Evolutionary conservation across 2,329 filamentous ascomycete genomes (phyloP).

Genomic region (Hymenotorrendiella dingleyae): DNA sequence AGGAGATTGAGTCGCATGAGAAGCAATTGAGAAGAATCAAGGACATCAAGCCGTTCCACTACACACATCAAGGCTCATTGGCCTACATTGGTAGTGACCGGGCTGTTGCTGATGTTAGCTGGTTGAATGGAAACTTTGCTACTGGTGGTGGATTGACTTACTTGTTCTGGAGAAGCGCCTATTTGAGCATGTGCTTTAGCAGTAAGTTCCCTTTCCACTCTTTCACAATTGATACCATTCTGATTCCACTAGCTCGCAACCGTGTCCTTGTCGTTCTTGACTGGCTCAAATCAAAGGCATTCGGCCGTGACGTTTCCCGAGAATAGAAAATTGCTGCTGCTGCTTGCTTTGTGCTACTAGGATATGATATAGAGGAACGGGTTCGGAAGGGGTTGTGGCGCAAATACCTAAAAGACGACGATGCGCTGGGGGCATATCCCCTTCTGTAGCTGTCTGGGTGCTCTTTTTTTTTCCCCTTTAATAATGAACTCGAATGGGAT

Average conservation of each 20-base stretch:
- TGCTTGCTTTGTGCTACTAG: not conserved
- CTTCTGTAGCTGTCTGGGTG: not conserved
- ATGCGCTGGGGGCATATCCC: no score
- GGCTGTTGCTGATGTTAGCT: constrained; percentile 94
- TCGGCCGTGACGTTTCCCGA: constrained; percentile 88
- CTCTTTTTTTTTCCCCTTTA: constrained; percentile 16
- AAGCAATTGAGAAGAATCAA: constrained; percentile 83
- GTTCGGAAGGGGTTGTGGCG: constrained; percentile 1
- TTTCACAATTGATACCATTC: constrained; percentile 5
- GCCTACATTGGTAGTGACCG: constrained; percentile 98
- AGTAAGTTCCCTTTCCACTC: constrained; percentile 55
- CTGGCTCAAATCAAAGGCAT: constrained; percentile 95
- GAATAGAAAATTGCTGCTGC: constrained; percentile 47
- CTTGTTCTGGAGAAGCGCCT: constrained; percentile 96
- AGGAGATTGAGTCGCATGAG: constrained; percentile 80
- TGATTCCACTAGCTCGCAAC: constrained; percentile 65
- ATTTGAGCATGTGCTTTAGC: constrained; percentile 99
- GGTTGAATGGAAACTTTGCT: constrained; percentile 95
- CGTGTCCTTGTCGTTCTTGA: constrained; percentile 87
- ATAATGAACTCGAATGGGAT: constrained; percentile 16
- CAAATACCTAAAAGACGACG: no score
- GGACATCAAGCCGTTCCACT: constrained; percentile 95
- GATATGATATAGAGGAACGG: not conserved
- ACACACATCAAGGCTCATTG: constrained; percentile 93
- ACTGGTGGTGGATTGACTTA: constrained; percentile 91